Evolutionary conservation across 164 flowering plant genomes (phyloP).

Genomic region (Annona squamosa): DNA sequence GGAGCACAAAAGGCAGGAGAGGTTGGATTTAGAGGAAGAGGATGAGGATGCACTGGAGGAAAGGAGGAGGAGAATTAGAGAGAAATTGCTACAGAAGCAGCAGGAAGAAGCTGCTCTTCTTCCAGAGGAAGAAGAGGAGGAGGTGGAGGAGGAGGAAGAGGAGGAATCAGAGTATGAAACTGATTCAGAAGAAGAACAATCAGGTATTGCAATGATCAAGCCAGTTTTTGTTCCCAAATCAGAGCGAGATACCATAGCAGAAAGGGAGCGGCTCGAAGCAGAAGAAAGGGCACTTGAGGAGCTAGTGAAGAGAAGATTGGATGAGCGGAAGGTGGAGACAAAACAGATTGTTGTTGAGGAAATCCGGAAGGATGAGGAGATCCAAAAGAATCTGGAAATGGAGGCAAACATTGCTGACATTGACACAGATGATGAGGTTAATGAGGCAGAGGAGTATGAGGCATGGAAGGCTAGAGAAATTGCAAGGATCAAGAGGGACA

Average conservation of each 20-base stretch:
- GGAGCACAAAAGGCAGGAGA: constrained; percentile 57
- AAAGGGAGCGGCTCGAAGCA: constrained; percentile 74
- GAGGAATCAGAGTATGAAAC: constrained; percentile 94
- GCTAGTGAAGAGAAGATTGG: constrained; percentile 41
- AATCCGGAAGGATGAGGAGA: constrained; percentile 60
- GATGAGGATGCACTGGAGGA: constrained; percentile 84
- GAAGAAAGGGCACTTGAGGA: constrained; percentile 76
- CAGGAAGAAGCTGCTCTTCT: constrained; percentile 47
- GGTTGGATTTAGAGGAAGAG: constrained; percentile 58
- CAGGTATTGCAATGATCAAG: constrained; percentile 71
- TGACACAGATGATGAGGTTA: constrained; percentile 85
- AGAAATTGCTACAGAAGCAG: constrained; percentile 41
- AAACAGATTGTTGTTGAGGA: constrained; percentile 71
- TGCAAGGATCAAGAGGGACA: constrained; percentile 84
- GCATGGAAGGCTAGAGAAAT: constrained; percentile 88
- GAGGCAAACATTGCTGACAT: constrained; percentile 71
- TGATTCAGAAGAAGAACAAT: constrained; percentile 71
- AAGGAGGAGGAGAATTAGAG: constrained; percentile 57
- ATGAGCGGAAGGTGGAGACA: constrained; percentile 66
- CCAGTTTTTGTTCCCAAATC: constrained; percentile 81
- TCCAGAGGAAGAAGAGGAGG: constrained; percentile 54
- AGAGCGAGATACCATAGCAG: constrained; percentile 79
- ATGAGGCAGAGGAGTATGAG: constrained; percentile 92
- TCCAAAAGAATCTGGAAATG: constrained; percentile 54
- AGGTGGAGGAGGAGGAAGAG: constrained; percentile 58